Base-by-base conservation (phyloP, 176 grass and related monocot species). In the Carex myosuroides region DNA sequence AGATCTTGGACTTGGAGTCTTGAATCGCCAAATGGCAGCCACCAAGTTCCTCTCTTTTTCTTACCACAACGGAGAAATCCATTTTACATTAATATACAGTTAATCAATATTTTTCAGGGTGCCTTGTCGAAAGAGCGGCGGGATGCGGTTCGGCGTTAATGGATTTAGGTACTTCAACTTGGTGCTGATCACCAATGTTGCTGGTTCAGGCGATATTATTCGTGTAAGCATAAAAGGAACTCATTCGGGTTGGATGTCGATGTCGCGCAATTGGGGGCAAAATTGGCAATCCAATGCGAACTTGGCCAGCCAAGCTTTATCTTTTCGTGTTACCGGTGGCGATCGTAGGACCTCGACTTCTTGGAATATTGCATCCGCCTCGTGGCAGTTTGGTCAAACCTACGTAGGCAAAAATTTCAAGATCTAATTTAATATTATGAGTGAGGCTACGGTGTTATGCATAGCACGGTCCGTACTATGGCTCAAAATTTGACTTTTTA, bases 191-290 rank as follows among this genome's bases (percentile, higher is more conserved):
- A 89, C 90, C 20, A 91, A 91, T 69, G 90, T 91, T 68, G 90
- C 87, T 3, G 90, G 90, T 50, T 80, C 90, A 35, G 90, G 90
- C 75, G 90, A 88, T 83, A 14, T 91, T 17, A 59, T 91, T 63
- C 90, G 87, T 6, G 74, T 79, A 12, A 81, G 90, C 57, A 71
- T 91, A 24, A 91, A 91, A 48, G 90, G 87, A 16, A 55, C 84
- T 5, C 84, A 52, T 69, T 81, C 87, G 3, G 84, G 84, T 8
- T 91, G 90, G 90, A 86, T 91, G 67, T 57, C 81, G 11, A 88
- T 91, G 89, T 91, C 89, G 6, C 89, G 86, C 6, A 91, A 91
- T 13, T 91, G 89, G 89, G 89, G 89, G 9, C 89, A 91, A 81
- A 91, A 91, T 84, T 91, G 89, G 89, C 89, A 91, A 50, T 91